Conservation (phyloP, 2,329 filamentous ascomycete genomes). For the Alternaria sp. region DNA sequence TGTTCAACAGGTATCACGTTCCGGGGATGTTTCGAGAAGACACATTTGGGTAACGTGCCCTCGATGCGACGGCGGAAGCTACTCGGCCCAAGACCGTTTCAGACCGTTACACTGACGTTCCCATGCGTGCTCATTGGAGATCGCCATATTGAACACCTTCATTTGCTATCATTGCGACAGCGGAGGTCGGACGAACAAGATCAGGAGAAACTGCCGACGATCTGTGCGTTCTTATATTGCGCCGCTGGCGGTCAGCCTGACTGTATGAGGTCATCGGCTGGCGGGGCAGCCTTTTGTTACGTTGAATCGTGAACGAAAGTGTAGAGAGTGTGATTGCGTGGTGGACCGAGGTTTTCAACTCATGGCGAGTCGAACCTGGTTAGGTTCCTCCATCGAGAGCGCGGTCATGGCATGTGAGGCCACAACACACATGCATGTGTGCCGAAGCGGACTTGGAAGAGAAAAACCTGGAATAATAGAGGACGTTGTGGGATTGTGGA, state of each 20-base stretch:
- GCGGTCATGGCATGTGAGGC: not conserved
- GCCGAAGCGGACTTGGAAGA: not conserved
- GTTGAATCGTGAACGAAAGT: not conserved
- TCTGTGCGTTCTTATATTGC: constrained; percentile 13
- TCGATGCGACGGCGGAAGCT: not conserved
- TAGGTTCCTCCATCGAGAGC: not conserved
- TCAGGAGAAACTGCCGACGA: constrained; percentile 22
- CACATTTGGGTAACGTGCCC: constrained; percentile 3
- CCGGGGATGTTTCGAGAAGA: constrained; percentile 22
- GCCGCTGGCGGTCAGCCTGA: not conserved
- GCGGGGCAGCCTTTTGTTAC: not conserved
- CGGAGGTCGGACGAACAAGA: constrained; percentile 12
- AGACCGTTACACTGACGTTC: constrained; percentile 13
- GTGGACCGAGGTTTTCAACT: not conserved
- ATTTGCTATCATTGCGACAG: constrained; percentile 19
- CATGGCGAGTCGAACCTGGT: not conserved
- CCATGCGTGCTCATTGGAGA: constrained; percentile 8
- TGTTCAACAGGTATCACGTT: constrained; percentile 18
- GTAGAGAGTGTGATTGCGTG: not conserved
- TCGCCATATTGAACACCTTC: constrained; percentile 12
- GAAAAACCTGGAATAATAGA: not conserved
- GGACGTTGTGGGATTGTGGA: not conserved
- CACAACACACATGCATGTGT: not conserved
- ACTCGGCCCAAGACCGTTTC: constrained; percentile 20
- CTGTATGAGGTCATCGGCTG: not conserved